Evolutionary conservation across 257 asterid genomes (phyloP), one percentile per base, ranked within the genome.

Genomic region (Thymus quinquecostatus): DNA sequence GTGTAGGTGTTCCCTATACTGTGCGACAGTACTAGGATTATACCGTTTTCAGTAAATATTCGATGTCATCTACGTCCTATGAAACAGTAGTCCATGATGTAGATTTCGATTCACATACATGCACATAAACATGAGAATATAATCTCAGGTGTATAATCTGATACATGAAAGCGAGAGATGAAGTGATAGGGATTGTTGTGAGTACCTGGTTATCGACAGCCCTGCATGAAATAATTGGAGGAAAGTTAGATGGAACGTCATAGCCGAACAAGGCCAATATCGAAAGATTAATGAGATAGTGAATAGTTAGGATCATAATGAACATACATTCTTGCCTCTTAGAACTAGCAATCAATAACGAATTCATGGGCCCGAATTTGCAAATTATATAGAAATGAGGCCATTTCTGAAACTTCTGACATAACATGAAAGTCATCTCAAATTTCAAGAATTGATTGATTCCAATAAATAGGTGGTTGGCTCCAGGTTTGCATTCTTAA

Each of bases 151-250:
- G 53, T 38, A 28, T 5, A 48, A 47, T 65, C 51, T 58, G 43
- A 6, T 33, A 51, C 69, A 80, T 30, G 13, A 75, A 51, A 60
- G 51, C 10, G 60, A 68, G 12, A 21, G 72, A 55, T 60, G 61
- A 64, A 55, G 53, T 41, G 50, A 45, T 8, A 12, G 58, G 41
- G 55, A 48, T 74, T 64, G 34, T n/a, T 10, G 45, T 63, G 29
- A 53, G 53, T 86, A 94, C 97, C 96, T 91, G 99, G 83, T 91
- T 91, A 85, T 94, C 99, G 70, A 78, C 86, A 48, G 99, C 99
- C 91, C 99, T 94, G 96, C 97, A 78, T 59, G 74, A 11, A 4
- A 50, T n/a, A 38, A 38, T 38, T 38, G 41, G 1, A 38, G 41
- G 41, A 38, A 38, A 38, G 41, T 38, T 38, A 38, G 41, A 38